Base-by-base conservation (phyloP, 371 early-diverging fungal species). In the Lichtheimia ramosa region DNA sequence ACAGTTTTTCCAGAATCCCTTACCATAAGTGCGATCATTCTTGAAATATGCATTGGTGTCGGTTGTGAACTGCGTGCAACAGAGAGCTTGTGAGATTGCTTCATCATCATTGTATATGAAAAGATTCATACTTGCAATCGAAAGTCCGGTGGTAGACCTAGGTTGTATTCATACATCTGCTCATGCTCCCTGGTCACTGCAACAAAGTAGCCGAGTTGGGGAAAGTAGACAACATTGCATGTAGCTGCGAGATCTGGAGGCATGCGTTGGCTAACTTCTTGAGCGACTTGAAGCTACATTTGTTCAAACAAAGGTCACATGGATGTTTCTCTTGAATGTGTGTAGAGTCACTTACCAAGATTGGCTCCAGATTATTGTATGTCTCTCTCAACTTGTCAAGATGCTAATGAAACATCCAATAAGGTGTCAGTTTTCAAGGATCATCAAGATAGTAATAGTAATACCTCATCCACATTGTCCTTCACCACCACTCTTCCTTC, bases 151-250 rank as follows among this genome's bases (percentile, higher is more conserved):
- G 64, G 27, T 51, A 27, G 21, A 3, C 41, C 15, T 28, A 55
- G 6, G 21, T 40, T 39, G 49, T 51, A 14, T 51, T 43, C 20
- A 21, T 67, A 71, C 72, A 69, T 71, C 71, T 42, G 66, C 2
- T 46, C 46, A 46, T 46, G 15, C 69, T 43, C 40, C 56, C 75
- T 80, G 63, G 92, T 90, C 3, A 89, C 65, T 1, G 92, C 84
- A 16, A 92, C 74, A 10, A 93, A 66, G 58, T 87, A 93, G 1
- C 93, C 93, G 3, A 93, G 78, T 71, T 90, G 88, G 3, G 93
- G 93, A 66, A 92, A 92, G 63, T 93, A 93, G 6, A 93, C 83
- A 5, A 92, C 91, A 54, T 89, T 89, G 51, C 91, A 61, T 0
- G 74, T 61, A 5, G 71, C 63, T 0, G 81, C 74, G 52, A 84